A percentile compares a stretch with the other conserved stretches of the same genome.
Conservation (phyloP, 768 basidiomycete genomes). For the Tylopilus plumbeoviolaceoides region DNA sequence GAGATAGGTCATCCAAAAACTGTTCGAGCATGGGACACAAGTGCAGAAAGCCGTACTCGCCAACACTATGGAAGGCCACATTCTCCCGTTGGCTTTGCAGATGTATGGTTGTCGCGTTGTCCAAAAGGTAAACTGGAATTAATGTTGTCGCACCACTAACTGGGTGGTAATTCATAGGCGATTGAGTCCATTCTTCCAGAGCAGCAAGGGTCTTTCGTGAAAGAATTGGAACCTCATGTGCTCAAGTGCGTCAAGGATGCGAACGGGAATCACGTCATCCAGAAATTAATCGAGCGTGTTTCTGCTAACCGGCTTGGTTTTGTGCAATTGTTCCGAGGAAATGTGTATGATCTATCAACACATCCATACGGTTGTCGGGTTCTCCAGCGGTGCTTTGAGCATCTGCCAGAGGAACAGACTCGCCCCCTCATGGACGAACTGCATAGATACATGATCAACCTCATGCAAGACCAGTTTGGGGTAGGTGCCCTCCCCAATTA, state of each 20-base stretch:
- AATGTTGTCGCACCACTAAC: constrained; percentile 1
- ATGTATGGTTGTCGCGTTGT: constrained; percentile 97
- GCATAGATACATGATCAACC: constrained; percentile 58
- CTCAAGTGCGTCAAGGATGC: constrained; percentile 85
- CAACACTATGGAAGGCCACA: constrained; percentile 70
- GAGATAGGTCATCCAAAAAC: constrained; percentile 82
- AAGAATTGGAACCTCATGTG: constrained; percentile 75
- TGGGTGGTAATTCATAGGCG: constrained; percentile 46
- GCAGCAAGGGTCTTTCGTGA: constrained; percentile 72
- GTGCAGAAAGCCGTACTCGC: constrained; percentile 69
- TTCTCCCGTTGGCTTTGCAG: constrained; percentile 74
- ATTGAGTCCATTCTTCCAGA: constrained; percentile 77
- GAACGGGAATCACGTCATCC: constrained; percentile 94
- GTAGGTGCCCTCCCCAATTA: constrained; percentile 40
- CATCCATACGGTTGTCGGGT: constrained; percentile 96
- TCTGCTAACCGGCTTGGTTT: constrained; percentile 73
- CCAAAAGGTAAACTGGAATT: constrained; percentile 63
- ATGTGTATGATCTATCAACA: constrained; percentile 75
- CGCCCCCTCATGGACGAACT: constrained; percentile 80
- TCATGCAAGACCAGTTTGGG: constrained; percentile 92
- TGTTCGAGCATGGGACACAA: constrained; percentile 83
- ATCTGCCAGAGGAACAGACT: constrained; percentile 65
- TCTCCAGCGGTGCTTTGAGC: constrained; percentile 87
- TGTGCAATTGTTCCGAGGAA: constrained; percentile 69
- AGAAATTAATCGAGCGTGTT: constrained; percentile 83